Evolutionary conservation across 768 basidiomycete species (phyloP), one percentile per base, ranked within the genome.

Genomic region (Suillus bovinus): DNA sequence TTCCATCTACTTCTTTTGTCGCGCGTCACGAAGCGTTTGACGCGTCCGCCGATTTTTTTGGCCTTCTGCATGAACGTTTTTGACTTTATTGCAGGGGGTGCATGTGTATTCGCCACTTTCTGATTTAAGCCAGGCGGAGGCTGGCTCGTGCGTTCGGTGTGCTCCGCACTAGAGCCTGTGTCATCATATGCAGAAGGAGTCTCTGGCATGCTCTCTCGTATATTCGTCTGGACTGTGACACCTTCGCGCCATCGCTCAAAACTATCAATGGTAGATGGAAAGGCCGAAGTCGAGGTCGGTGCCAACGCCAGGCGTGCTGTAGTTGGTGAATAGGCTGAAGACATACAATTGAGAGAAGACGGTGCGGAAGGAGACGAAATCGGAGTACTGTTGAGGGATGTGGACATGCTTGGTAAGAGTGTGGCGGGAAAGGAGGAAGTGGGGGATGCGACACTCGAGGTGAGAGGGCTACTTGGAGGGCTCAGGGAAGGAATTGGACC

Each of bases 221-320:
- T 27, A 5, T 29, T 29, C 36, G 38, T 39, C 27, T 56, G 55
- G 27, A 56, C 27, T 4, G 52, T 57, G 41, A 70, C 67, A 46
- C 61, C 63, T 60, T 73, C 67, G 6, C 71, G 70, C 75, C 73
- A 75, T 58, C 67, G 65, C 29, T 74, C 67, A 59, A 74, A 61
- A 59, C 59, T 52, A 46, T 75, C 70, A 52, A 74, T 27, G n/a
- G 63, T 66, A 5, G 73, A 74, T 38, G 73, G 73, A 47, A 76
- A 74, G 4, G 75, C 65, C 16, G 71, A 67, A n/a, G 73, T 74
- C 16, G 73, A 72, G 8, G 64, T 74, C 14, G 73, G 66, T 56
- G 66, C 64, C 49, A 74, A 49, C 42, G 61, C 61, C 14, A 74
- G 62, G 54, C 59, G 73, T 17, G 53, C 58, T 0, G 66, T 62